Conservation (phyloP, 2,329 filamentous ascomycete genomes). For the Verticillium nonalfalfae region DNA sequence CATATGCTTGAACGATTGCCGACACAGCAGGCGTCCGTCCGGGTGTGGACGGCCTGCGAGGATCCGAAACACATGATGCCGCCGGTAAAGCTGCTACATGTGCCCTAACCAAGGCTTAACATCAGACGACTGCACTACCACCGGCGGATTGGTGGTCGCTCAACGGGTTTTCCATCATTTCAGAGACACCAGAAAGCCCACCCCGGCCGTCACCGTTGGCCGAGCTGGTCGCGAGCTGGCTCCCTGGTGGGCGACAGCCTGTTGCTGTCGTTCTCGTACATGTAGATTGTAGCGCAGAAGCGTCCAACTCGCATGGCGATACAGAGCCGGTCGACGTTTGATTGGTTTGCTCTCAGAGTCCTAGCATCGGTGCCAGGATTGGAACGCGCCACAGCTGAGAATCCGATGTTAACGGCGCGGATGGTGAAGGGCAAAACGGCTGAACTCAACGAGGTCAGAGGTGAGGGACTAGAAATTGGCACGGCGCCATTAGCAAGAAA, state of each 20-base stretch:
- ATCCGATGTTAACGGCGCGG: conserved; percentile 10
- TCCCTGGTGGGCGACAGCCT: no score
- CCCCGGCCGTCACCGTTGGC: neutral
- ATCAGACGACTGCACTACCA: neutral
- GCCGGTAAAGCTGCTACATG: neutral
- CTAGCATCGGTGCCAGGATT: conserved; percentile 17
- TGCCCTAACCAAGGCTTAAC: neutral
- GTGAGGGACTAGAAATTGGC: neutral
- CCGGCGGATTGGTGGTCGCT: neutral
- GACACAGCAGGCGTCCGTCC: conserved; percentile 10
- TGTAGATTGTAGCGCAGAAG: neutral
- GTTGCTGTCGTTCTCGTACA: no score
- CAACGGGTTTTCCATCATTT: neutral
- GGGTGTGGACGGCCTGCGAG: conserved; percentile 4
- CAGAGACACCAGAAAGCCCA: neutral
- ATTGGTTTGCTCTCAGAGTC: conserved; percentile 20
- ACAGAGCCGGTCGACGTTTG: conserved; percentile 7
- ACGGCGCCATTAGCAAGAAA: neutral
- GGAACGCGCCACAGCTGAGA: conserved; percentile 30
- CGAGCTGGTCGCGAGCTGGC: neutral
- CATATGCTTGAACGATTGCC: conserved; percentile 21
- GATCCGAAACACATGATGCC: conserved; percentile 4
- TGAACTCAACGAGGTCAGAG: neutral
- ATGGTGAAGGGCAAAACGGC: neutral
- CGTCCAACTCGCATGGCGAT: neutral